Evolutionary conservation across 225 moss, liverwort and hornwort species (phyloP).

Genomic region (Asterella californica): DNA sequence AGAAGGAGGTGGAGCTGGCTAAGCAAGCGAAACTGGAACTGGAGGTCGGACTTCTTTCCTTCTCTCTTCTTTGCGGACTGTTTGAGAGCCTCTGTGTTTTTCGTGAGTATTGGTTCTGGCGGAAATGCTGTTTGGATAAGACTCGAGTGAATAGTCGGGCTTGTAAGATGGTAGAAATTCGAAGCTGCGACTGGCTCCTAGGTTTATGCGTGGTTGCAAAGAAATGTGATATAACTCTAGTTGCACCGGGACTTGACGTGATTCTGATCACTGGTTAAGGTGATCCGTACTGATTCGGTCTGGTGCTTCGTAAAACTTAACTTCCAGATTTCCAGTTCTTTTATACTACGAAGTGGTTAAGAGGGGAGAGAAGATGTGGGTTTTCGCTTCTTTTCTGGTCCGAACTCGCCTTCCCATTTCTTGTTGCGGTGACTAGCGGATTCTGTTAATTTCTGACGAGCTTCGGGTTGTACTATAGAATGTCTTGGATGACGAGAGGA

Average conservation of each 20-base stretch:
- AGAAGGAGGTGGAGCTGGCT: slow-evolving; percentile 65
- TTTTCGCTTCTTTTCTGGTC: not conserved
- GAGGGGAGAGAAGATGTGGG: not conserved
- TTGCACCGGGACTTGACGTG: not conserved
- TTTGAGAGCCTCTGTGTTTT: not conserved
- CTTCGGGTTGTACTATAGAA: slow-evolving; percentile 21
- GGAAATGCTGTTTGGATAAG: not conserved
- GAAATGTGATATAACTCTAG: not conserved
- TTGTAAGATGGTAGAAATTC: not conserved
- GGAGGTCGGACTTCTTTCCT: slow-evolving; percentile 51
- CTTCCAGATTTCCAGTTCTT: not conserved
- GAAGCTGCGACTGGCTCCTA: not conserved
- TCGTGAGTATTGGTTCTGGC: not conserved
- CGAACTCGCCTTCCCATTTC: not conserved
- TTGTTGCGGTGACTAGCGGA: not conserved
- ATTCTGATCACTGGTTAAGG: not conserved
- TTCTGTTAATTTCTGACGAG: not conserved
- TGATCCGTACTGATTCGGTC: too few relatives aligned
- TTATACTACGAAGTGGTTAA: not conserved
- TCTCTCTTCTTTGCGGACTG: not conserved
- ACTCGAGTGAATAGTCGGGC: not conserved
- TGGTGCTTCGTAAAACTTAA: not conserved
- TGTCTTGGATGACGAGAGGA: slow-evolving; percentile 39
- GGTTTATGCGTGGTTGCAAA: not conserved
- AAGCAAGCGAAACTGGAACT: slow-evolving; percentile 57